Percentiles rank a stretch among this genome's conserved stretches.
These are phyloP conservation scores for Pecoramyces ruminantium DNA, from an alignment of 192 early-diverging fungal genomes.

Conservation along the genomic window DNA sequence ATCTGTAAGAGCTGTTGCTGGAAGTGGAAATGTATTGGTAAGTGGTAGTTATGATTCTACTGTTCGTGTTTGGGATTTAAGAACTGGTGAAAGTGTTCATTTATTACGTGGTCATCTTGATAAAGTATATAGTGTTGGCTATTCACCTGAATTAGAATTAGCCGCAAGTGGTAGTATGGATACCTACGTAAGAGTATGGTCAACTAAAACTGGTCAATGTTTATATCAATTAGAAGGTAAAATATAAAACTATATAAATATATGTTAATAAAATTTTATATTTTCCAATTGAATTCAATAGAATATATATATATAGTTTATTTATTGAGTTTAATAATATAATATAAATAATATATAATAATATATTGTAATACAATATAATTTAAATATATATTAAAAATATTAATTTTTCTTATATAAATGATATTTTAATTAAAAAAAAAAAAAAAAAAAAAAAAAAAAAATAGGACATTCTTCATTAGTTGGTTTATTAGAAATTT, in stretches of 20 bases:
- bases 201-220: constrained; percentile 59
- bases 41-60: constrained; percentile 84
- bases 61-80: constrained; percentile 81
- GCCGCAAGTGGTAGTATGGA: constrained; percentile 93
- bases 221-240: constrained; percentile 54
- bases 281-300: too few species aligned
- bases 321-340: too few species aligned
- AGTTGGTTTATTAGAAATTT: constrained; percentile 80
- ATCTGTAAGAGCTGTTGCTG: constrained; percentile 87
- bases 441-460: neutral
- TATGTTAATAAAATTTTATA: too few species aligned
- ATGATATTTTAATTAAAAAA: too few species aligned
- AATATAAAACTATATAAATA: too few species aligned
- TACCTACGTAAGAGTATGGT: constrained; percentile 83
- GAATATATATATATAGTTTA: too few species aligned
- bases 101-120: constrained; percentile 69
- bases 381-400: constrained; percentile 27
- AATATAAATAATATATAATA: too few species aligned
- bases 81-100: constrained; percentile 48
- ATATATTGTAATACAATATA: too few species aligned
- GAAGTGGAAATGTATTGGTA: constrained; percentile 65
- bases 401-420: too few species aligned
- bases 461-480: constrained; percentile 73
- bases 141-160: constrained; percentile 61
- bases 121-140: constrained; percentile 90